Conservation (phyloP, 1,139 yeast genomes). For the Diutina mesorugosa region DNA sequence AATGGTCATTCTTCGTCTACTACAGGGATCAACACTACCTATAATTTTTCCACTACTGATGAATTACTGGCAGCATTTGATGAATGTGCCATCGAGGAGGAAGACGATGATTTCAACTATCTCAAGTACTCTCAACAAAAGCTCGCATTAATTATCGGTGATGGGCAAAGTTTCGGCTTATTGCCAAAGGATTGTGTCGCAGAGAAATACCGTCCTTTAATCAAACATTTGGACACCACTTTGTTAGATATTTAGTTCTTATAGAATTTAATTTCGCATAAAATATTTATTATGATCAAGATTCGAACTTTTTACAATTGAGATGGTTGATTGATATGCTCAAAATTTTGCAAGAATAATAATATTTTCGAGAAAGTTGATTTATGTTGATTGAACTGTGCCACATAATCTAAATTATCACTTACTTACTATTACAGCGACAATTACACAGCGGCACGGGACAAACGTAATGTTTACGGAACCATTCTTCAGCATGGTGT, state of each 20-base stretch:
- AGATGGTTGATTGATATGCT: too few species aligned
- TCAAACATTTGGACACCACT: conserved; percentile 30
- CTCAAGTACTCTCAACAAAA: conserved; percentile 66
- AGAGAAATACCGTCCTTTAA: conserved; percentile 10
- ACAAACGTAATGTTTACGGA: conserved; percentile 71
- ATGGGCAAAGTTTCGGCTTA: conserved; percentile 51
- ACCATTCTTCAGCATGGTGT: conserved; percentile 94
- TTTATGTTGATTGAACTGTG: too few species aligned
- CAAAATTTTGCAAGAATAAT: too few species aligned
- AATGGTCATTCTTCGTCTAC: conserved; percentile 10
- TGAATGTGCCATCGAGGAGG: conserved; percentile 9
- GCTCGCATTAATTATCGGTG: conserved; percentile 62
- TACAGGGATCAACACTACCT: conserved; percentile 24
- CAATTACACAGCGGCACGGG: conserved; percentile 93
- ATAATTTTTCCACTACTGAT: conserved; percentile 24
- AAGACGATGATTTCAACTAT: conserved; percentile 72
- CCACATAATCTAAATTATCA: neutral
- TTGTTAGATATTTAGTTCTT: conserved; percentile 14
- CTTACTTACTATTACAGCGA: conserved; percentile 44
- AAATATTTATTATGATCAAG: too few species aligned
- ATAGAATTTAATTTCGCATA: neutral
- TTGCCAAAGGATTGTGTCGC: conserved; percentile 22
- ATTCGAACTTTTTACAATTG: too few species aligned
- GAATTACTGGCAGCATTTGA: conserved; percentile 15
- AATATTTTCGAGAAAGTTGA: too few species aligned